A percentile compares a stretch with the other conserved stretches of the same genome.
These are phyloP conservation scores for Mortierella sp. DNA, from an alignment of 371 early-diverging fungal genomes.

Conservation along the genomic window DNA sequence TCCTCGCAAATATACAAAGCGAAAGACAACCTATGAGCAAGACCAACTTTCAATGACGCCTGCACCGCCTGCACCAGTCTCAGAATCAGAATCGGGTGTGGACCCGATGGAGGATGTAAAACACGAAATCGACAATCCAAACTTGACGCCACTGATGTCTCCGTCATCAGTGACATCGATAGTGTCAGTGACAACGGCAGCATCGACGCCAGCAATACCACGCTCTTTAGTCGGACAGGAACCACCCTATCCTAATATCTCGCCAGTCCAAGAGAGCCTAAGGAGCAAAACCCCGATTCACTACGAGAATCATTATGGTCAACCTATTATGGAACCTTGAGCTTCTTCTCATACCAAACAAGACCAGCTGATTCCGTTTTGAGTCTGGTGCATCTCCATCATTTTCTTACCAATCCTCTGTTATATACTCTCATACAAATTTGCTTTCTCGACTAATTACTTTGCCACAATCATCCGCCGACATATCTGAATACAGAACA, in stretches of 20 bases:
- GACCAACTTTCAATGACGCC: background rate
- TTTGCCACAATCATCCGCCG: no score
- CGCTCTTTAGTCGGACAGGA: conserved; percentile 20
- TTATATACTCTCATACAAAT: no score
- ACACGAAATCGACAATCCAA: conserved; percentile 2
- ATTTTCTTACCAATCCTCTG: no score
- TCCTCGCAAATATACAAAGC: conserved; percentile 43
- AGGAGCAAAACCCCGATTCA: conserved; percentile 10
- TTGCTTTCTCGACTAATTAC: no score
- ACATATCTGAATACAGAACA: no score
- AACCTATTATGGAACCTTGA: conserved; percentile 28
- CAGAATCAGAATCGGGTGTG: conserved; percentile 10
- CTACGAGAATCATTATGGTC: conserved; percentile 17
- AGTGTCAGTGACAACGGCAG: background rate
- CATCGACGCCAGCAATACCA: background rate
- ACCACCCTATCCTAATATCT: background rate
- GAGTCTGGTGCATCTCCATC: no score
- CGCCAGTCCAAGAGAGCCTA: background rate
- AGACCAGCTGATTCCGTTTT: background rate
- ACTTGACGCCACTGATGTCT: background rate
- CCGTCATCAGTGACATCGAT: conserved; percentile 1
- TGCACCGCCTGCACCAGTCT: background rate
- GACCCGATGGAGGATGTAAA: conserved; percentile 26
- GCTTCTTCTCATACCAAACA: background rate
- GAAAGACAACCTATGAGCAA: conserved; percentile 14